Base-by-base conservation (phyloP, 768 basidiomycete species). In the Naematelia encephala region DNA sequence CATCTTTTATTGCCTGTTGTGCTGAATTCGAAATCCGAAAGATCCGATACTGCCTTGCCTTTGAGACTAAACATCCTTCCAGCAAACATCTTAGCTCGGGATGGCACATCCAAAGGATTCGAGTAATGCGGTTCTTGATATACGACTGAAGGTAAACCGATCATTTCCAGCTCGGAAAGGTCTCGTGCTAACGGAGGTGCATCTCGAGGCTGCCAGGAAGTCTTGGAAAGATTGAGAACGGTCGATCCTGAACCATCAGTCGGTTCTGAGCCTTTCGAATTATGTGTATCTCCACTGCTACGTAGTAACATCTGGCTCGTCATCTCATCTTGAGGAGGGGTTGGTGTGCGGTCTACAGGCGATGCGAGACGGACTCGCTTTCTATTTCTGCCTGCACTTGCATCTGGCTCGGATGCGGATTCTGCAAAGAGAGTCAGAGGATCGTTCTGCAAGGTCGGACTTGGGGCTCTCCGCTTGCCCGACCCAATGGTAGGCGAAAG, bases 71-170 rank as follows among this genome's bases (percentile, higher is more conserved):
- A 93, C n/a, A 83, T 68, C 0, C 89, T 75, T 0, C 91, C 92
- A 21, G 85, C 91, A 73, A 87, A 92, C 78, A 90, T 87, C 66
- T 85, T 82, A 2, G 86, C 77, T n/a, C 79, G 77, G 28, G 81
- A 81, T 0, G 91, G 87, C 0, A 86, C 82, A 71, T 98, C 94
- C 3, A 67, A 64, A 22, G 81, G 80, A 51, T 84, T 83, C 4
- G 89, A 90, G 70, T 90, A 99, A 76, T 83, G 87, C 0, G 93
- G 89, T n/a, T 83, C 79, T 46, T 82, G 84, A 76, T 96, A 93
- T 22, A 88, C 73, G 64, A 84, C 85, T 47, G 71, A 78, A 3
- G 85, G 82, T 5, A 89, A 73, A 4, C 67, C 69, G 30, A 51
- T 45, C 0, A 27, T 49, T 21, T 80, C 81, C 63, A 83, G 77